These are phyloP conservation scores for Grosmannia clavigera DNA, from an alignment of 2,329 filamentous ascomycete genomes.

Conservation along the genomic window DNA sequence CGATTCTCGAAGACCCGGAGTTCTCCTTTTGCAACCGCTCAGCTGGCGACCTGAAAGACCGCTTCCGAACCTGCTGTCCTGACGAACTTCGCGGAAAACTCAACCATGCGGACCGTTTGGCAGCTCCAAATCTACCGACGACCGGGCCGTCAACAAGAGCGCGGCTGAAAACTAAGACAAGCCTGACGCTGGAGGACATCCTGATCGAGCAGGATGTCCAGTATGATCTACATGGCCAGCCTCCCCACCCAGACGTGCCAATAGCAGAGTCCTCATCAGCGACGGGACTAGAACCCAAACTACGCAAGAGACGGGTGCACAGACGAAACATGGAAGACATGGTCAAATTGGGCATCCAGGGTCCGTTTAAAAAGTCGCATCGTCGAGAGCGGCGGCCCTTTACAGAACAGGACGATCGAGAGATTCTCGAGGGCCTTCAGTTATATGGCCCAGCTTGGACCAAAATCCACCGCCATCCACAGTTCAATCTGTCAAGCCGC, in stretches of 20 bases:
- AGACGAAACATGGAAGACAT: conserved; percentile 32
- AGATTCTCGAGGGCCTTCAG: conserved; percentile 48
- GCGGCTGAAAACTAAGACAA: conserved; percentile 30
- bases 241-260: background rate
- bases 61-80: conserved; percentile 54
- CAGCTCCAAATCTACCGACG: background rate
- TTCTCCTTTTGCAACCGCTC: conserved; percentile 50
- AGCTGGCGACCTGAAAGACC: conserved; percentile 52
- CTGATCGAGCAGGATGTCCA: conserved; percentile 34
- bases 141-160: conserved; percentile 4
- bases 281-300: conserved; percentile 15
- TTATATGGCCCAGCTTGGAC: conserved; percentile 53
- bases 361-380: conserved; percentile 49
- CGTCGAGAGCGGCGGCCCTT: conserved; percentile 49
- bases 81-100: conserved; percentile 39
- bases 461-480: conserved; percentile 48
- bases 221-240: conserved; percentile 12
- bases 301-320: conserved; percentile 26
- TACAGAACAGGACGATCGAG: conserved; percentile 48
- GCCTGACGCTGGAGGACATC: conserved; percentile 42
- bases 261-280: conserved; percentile 5
- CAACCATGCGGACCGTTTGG: conserved; percentile 13
- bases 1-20: conserved; percentile 46
- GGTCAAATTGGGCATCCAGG: conserved; percentile 42
- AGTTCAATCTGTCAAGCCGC: conserved; percentile 43